phyloP scores from a whole-genome alignment of 371 early-diverging fungal genomes.

The Apophysomyces sp. region DNA sequence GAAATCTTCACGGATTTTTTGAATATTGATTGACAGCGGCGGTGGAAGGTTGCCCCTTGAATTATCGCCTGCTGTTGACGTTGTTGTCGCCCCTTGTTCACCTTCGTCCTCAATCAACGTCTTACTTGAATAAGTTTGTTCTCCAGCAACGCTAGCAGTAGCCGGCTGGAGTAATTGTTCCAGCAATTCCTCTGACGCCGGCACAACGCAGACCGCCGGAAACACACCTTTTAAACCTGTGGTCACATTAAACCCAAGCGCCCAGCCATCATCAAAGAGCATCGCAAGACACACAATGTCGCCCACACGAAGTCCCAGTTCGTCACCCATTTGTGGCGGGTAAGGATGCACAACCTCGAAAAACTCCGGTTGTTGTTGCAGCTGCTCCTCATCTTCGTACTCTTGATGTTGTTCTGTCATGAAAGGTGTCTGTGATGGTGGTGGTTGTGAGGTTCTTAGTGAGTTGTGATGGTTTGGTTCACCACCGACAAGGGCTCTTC shows the following conservation, averaged over 20 bases:
- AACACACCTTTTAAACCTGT: constrained; percentile 65
- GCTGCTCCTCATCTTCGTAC: neutral
- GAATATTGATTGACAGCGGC: constrained; percentile 3
- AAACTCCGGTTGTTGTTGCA: constrained; percentile 12
- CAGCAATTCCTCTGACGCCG: constrained; percentile 27
- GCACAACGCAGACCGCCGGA: constrained; percentile 60
- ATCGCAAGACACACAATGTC: constrained; percentile 61
- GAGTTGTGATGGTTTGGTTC: neutral
- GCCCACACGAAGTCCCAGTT: constrained; percentile 55
- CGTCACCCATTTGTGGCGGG: constrained; percentile 55
- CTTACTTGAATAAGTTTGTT: constrained; percentile 3
- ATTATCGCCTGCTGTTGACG: neutral
- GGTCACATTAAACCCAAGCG: constrained; percentile 59
- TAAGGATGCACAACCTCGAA: constrained; percentile 46
- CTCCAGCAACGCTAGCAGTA: neutral
- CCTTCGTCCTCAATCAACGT: constrained; percentile 9
- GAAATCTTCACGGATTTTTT: constrained; percentile 10
- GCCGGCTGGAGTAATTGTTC: constrained; percentile 24
- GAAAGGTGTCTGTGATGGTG: constrained; percentile 2
- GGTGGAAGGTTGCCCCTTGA: neutral
- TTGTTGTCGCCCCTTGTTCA: neutral
- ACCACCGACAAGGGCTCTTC: neutral
- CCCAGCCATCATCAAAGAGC: constrained; percentile 71
- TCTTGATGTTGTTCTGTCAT: constrained; percentile 1
- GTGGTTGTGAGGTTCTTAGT: constrained; percentile 7